Evolutionary conservation across 2,329 filamentous ascomycete species (phyloP).

Genomic region (Aspergillus sclerotialis): DNA sequence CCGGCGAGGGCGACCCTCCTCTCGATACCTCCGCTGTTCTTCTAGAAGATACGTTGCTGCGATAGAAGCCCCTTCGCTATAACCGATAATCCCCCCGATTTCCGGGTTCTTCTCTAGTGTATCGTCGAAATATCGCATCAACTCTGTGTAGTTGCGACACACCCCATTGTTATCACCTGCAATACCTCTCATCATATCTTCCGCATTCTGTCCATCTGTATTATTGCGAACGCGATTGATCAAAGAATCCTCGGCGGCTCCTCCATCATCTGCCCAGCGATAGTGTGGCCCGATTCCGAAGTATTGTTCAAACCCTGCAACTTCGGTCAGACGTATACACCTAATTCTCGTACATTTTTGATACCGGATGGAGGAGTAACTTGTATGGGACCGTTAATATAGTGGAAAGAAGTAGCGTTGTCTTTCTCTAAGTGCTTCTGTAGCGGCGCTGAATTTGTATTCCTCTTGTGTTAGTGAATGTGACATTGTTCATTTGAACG

Average conservation of each 20-base stretch:
- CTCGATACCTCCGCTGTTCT: constrained; percentile 9
- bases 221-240: constrained; percentile 14
- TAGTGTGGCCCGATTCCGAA: constrained; percentile 15
- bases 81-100: constrained; percentile 19
- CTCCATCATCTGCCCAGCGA: constrained; percentile 16
- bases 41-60: constrained; percentile 17
- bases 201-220: not conserved
- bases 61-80: constrained; percentile 18
- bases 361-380: constrained; percentile 13
- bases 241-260: constrained; percentile 15
- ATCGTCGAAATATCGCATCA: no score
- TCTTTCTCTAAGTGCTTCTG: constrained; percentile 12
- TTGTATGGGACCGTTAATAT: constrained; percentile 13
- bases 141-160: not conserved
- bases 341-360: not conserved
- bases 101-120: constrained; percentile 13
- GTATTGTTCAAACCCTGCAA: constrained; percentile 13
- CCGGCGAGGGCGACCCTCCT: constrained; percentile 9
- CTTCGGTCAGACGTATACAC: not conserved
- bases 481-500: not conserved
- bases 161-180: not conserved
- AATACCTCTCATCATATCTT: not conserved
- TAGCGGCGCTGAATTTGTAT: constrained; percentile 9
- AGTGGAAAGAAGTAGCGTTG: constrained; percentile 13
- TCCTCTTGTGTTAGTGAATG: no score